Evolutionary conservation across 1,139 yeast genomes (phyloP).

Genomic region (Taiozyma sp.): DNA sequence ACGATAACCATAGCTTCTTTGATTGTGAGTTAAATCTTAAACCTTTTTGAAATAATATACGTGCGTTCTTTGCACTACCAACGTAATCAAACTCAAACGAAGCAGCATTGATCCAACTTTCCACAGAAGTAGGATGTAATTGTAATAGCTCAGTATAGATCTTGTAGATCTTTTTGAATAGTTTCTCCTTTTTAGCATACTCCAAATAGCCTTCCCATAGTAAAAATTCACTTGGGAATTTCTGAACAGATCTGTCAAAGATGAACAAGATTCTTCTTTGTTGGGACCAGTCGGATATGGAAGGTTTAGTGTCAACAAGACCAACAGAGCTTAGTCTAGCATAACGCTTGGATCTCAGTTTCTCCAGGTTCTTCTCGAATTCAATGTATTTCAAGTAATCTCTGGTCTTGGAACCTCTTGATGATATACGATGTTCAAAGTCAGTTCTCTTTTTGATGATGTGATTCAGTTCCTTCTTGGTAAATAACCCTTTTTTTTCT

Average conservation of each 20-base stretch:
- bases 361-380: slow-evolving; percentile 79
- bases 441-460: slow-evolving; percentile 94
- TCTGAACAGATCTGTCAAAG: slow-evolving; percentile 76
- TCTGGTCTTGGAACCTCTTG: slow-evolving; percentile 74
- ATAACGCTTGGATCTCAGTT: slow-evolving; percentile 68
- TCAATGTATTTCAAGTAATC: slow-evolving; percentile 80
- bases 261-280: slow-evolving; percentile 77
- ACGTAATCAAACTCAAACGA: slow-evolving; percentile 88
- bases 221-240: slow-evolving; percentile 72
- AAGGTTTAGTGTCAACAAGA: slow-evolving; percentile 37
- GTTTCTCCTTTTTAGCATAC: slow-evolving; percentile 69
- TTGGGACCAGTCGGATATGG: slow-evolving; percentile 86
- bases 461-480: slow-evolving; percentile 71
- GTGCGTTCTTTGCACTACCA: slow-evolving; percentile 85
- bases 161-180: slow-evolving; percentile 76
- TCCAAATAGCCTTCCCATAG: slow-evolving; percentile 78
- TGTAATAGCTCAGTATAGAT: slow-evolving; percentile 77
- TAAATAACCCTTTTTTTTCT: slow-evolving; percentile 74
- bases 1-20: slow-evolving; percentile 73
- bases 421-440: slow-evolving; percentile 85
- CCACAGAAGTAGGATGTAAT: slow-evolving; percentile 85
- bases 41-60: slow-evolving; percentile 81
- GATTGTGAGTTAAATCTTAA: slow-evolving; percentile 80
- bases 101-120: slow-evolving; percentile 94
- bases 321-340: slow-evolving; percentile 52